Evolutionary conservation across 23 red algal genomes (phyloP).

Genomic region (Pyropia yezoensis): DNA sequence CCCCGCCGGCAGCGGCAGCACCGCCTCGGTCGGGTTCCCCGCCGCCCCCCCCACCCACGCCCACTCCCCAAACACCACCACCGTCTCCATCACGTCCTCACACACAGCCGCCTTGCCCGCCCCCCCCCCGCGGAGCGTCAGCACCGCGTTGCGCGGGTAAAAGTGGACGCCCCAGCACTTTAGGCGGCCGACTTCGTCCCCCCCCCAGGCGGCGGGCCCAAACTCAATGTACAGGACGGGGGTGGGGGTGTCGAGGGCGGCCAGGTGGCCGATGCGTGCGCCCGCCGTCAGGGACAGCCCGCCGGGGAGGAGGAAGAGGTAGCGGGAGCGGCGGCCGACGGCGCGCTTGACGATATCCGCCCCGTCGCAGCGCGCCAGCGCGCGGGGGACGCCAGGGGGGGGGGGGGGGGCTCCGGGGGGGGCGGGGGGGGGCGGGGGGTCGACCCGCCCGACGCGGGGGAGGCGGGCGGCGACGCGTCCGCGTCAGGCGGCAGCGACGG

Average conservation of each 20-base stretch:
- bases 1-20: too few relatives aligned
- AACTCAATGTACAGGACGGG: slow-evolving; percentile 22
- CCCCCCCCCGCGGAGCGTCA: slow-evolving; percentile 19
- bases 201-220: not conserved
- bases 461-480: too few relatives aligned
- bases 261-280: slow-evolving; percentile 20
- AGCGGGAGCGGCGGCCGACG: slow-evolving; percentile 22
- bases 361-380: slow-evolving; percentile 14
- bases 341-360: slow-evolving; percentile 51
- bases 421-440: too few relatives aligned
- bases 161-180: slow-evolving; percentile 15
- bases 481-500: too few relatives aligned
- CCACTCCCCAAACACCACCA: slow-evolving; percentile 56
- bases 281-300: slow-evolving; percentile 19
- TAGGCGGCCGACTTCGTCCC: not conserved
- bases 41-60: slow-evolving; percentile 3
- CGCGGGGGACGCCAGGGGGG: not conserved
- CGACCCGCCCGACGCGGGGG: too few relatives aligned
- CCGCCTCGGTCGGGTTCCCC: slow-evolving; percentile 2
- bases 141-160: slow-evolving; percentile 31
- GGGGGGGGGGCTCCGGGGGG: too few relatives aligned
- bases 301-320: slow-evolving; percentile 49
- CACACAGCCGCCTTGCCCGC: slow-evolving; percentile 8
- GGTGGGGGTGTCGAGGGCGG: slow-evolving; percentile 15
- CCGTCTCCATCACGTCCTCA: slow-evolving; percentile 34